Evolutionary conservation across 2,329 filamentous ascomycete species (phyloP).

Genomic region (Aureobasidium sp.): DNA sequence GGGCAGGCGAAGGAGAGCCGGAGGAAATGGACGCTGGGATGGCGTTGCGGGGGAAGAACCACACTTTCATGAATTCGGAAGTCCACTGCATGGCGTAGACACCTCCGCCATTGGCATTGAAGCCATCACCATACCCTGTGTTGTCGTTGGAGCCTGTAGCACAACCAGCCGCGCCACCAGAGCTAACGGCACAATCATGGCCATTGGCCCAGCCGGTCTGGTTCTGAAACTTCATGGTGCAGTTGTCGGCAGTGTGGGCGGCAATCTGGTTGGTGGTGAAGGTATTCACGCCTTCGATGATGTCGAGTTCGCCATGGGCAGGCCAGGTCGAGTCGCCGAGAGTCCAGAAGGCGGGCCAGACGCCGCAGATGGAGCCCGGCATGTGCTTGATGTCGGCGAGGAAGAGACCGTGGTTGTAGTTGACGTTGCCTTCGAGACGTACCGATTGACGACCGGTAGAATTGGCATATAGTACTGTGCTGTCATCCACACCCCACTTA

Average conservation of each 20-base stretch:
- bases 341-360: conserved; percentile 41
- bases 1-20: conserved; percentile 42
- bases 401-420: conserved; percentile 41
- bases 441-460: conserved; percentile 34
- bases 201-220: conserved; percentile 42
- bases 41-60: conserved; percentile 64
- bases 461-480: conserved; percentile 7
- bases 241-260: conserved; percentile 27
- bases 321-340: conserved; percentile 30
- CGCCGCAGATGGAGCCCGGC: conserved; percentile 42
- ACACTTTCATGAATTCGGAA: conserved; percentile 62
- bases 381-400: conserved; percentile 46
- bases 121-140: conserved; percentile 36
- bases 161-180: conserved; percentile 36
- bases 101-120: conserved; percentile 42
- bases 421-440: conserved; percentile 40
- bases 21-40: conserved; percentile 57
- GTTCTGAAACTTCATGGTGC: conserved; percentile 31
- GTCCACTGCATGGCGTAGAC: conserved; percentile 57
- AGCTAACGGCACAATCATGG: conserved; percentile 44
- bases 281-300: conserved; percentile 41
- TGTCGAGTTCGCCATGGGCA: conserved; percentile 40
- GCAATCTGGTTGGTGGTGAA: conserved; percentile 29
- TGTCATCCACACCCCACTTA: conserved; percentile 18
- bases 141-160: conserved; percentile 18